Percentiles rank a stretch among this genome's conserved stretches.
phyloP scores from a whole-genome alignment of 192 early-diverging fungal species.

The Umbelopsis vinacea region DNA sequence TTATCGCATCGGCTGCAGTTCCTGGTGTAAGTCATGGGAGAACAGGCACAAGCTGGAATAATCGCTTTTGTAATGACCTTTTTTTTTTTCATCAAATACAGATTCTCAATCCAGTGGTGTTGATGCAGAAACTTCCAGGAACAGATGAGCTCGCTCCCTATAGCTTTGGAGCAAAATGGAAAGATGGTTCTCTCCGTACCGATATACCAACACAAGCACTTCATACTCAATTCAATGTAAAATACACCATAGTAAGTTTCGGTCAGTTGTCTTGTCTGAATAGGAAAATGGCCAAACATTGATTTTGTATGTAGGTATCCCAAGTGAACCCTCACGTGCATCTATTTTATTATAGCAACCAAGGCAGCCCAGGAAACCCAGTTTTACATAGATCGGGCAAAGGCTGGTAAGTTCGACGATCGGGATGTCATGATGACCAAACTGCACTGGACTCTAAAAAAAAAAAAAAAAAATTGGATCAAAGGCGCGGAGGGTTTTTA shows the following conservation, averaged over 20 bases:
- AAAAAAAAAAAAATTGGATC: not conserved
- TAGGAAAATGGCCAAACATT: not conserved
- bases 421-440: not conserved
- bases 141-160: constrained; percentile 72
- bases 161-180: constrained; percentile 75
- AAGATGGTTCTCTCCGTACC: constrained; percentile 87
- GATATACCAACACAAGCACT: constrained; percentile 81
- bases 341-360: constrained; percentile 84
- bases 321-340: constrained; percentile 92
- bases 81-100: not conserved
- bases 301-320: constrained; percentile 11
- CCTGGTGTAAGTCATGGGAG: constrained; percentile 59
- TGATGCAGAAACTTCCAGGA: constrained; percentile 75
- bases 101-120: constrained; percentile 79
- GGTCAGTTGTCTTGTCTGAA: not conserved
- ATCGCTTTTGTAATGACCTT: not conserved
- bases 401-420: constrained; percentile 54
- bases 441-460: not conserved
- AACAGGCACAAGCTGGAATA: not conserved
- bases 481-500: constrained; percentile 85
- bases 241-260: constrained; percentile 78
- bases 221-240: constrained; percentile 81
- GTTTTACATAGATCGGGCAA: constrained; percentile 69
- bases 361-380: constrained; percentile 78
- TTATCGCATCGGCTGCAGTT: constrained; percentile 81